Conservation (phyloP, 2,329 filamentous ascomycete genomes). For the Stromatinia cepivora region DNA sequence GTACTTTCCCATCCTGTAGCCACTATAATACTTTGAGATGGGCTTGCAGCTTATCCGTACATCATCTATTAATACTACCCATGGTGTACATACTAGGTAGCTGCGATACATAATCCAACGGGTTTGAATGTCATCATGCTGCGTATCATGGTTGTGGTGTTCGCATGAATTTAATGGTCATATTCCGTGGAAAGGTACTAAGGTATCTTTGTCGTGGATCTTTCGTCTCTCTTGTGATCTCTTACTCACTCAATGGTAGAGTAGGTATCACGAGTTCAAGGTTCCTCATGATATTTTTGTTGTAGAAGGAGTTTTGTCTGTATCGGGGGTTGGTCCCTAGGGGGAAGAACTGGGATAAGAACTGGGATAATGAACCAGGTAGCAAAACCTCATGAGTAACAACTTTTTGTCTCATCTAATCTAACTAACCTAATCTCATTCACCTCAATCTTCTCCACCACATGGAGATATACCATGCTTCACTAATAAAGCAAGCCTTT, state of each 20-base stretch:
- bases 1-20: neutral
- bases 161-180: neutral
- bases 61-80: conserved; percentile 5
- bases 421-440: neutral
- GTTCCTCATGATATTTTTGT: neutral
- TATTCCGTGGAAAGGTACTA: neutral
- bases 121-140: conserved; percentile 8
- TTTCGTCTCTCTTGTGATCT: neutral
- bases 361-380: neutral
- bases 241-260: neutral
- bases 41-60: neutral
- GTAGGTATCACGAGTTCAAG: neutral
- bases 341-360: neutral
- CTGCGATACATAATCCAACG: neutral
- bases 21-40: neutral
- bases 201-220: neutral
- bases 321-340: too few relatives aligned
- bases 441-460: conserved; percentile 10
- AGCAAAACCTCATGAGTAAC: neutral
- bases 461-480: conserved; percentile 5
- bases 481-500: conserved; percentile 1
- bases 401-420: neutral
- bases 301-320: neutral
- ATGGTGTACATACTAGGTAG: neutral
- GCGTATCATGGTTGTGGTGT: neutral